Percentiles rank a stretch among this genome's conserved stretches.
Conservation (phyloP, 495 filamentous ascomycete species). For the Aspergillus incahuasiensis region DNA sequence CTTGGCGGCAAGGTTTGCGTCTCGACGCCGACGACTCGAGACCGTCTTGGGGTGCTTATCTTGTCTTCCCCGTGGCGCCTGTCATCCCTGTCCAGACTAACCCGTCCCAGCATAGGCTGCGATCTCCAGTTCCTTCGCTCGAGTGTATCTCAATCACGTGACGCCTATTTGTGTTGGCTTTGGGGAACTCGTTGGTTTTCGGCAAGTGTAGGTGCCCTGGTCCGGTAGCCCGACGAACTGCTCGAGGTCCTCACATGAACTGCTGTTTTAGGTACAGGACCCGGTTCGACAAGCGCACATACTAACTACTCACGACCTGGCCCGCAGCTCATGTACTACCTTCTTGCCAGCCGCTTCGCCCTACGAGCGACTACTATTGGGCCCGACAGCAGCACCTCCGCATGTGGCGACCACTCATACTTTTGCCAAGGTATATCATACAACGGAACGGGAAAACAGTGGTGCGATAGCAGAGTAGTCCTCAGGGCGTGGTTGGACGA, state of each 20-base stretch:
- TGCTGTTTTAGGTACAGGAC: neutral
- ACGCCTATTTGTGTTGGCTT: neutral
- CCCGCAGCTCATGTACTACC: slow-evolving; percentile 6
- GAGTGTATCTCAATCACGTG: slow-evolving; percentile 1
- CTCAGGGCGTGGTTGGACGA: neutral
- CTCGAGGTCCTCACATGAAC: no score
- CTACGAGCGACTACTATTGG: neutral
- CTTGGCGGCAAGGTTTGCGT: neutral
- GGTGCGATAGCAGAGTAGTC: slow-evolving; percentile 1
- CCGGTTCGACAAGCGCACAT: neutral
- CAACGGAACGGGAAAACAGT: neutral
- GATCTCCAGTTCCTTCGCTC: neutral
- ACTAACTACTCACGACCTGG: neutral
- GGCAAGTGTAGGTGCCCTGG: neutral
- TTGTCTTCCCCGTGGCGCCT: neutral
- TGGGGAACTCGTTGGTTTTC: neutral
- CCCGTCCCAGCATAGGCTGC: neutral
- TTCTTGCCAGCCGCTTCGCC: neutral
- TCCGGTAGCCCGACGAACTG: neutral
- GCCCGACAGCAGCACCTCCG: neutral
- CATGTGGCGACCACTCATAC: slow-evolving; percentile 1
- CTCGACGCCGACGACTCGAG: no score
- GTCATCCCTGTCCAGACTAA: neutral
- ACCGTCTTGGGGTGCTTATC: neutral
- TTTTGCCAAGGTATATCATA: neutral